phyloP scores from a whole-genome alignment of 2,329 filamentous ascomycete species.

The Xenosphaeropsis pyriputrescens region DNA sequence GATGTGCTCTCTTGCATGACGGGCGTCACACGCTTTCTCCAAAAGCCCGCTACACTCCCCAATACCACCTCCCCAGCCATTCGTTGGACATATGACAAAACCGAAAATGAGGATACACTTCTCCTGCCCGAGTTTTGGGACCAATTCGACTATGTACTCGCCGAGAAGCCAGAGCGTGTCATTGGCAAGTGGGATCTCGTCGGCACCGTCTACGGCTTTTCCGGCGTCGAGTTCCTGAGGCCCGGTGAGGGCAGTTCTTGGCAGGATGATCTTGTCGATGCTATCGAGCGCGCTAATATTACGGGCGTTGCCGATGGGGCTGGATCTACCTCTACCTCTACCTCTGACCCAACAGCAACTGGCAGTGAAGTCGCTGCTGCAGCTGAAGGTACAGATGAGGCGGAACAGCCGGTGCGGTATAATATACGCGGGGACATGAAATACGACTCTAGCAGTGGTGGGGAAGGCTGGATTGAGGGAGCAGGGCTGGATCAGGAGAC shows the following conservation, averaged over 20 bases:
- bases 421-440: too few species aligned
- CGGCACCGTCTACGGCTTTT: constrained; percentile 40
- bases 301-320: too few species aligned
- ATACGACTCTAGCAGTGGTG: constrained; percentile 27
- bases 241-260: constrained; percentile 20
- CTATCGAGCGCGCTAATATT: too few species aligned
- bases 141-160: constrained; percentile 46
- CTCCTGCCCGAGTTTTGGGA: constrained; percentile 40
- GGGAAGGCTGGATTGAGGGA: constrained; percentile 16
- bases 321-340: too few species aligned
- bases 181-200: constrained; percentile 41
- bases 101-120: constrained; percentile 33
- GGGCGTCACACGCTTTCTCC: constrained; percentile 50
- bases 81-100: constrained; percentile 39
- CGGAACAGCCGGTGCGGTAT: constrained; percentile 9
- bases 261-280: too few species aligned
- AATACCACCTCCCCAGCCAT: constrained; percentile 10
- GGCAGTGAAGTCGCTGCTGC: constrained; percentile 4
- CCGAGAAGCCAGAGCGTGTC: constrained; percentile 32
- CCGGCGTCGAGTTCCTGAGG: constrained; percentile 40
- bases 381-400: constrained; percentile 7
- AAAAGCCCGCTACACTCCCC: constrained; percentile 16
- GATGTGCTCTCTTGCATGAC: constrained; percentile 59
- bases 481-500: constrained; percentile 7
- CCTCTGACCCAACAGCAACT: too few species aligned